A percentile compares a stretch with the other conserved stretches of the same genome.
These are phyloP conservation scores for Pichia sp. DNA, from an alignment of 1,139 yeast species.

Conservation along the genomic window DNA sequence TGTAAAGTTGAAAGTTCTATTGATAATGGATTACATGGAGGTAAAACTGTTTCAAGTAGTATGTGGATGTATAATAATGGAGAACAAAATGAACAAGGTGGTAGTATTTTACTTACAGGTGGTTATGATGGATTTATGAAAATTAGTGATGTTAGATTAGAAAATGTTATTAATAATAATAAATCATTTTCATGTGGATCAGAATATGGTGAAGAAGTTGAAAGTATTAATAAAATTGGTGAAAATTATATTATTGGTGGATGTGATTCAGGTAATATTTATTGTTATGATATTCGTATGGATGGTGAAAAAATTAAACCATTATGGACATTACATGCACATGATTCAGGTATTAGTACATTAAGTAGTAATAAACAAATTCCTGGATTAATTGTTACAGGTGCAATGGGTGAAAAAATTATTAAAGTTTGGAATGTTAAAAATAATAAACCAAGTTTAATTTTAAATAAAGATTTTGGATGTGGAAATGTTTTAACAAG, in stretches of 20 bases:
- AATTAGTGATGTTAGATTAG: slow-evolving; percentile 76
- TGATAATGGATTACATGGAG: slow-evolving; percentile 44
- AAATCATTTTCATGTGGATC: slow-evolving; percentile 57
- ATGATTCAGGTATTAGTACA: slow-evolving; percentile 87
- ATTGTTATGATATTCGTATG: slow-evolving; percentile 76
- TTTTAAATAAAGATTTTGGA: slow-evolving; percentile 85
- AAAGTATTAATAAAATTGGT: slow-evolving; percentile 65
- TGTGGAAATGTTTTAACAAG: slow-evolving; percentile 88
- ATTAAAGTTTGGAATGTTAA: slow-evolving; percentile 82
- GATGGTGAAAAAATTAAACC: slow-evolving; percentile 46
- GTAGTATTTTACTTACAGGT: slow-evolving; percentile 81
- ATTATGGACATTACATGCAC: slow-evolving; percentile 95
- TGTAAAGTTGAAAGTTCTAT: slow-evolving; percentile 73
- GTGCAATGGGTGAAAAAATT: slow-evolving; percentile 85
- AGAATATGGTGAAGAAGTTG: slow-evolving; percentile 69
- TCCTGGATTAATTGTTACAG: slow-evolving; percentile 74
- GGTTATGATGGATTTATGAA: slow-evolving; percentile 86
- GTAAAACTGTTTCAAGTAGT: slow-evolving; percentile 77
- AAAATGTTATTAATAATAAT: slow-evolving; percentile 53
- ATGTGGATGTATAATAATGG: slow-evolving; percentile 59
- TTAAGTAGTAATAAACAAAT: slow-evolving; percentile 63
- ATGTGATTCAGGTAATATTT: slow-evolving; percentile 86
- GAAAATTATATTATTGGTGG: slow-evolving; percentile 78
- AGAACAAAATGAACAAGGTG: slow-evolving; percentile 29
- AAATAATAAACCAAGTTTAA: slow-evolving; percentile 65